Evolutionary conservation across 257 asterid species (phyloP), one percentile per base, ranked within the genome.

Genomic region (Solanum pimpinellifolium): DNA sequence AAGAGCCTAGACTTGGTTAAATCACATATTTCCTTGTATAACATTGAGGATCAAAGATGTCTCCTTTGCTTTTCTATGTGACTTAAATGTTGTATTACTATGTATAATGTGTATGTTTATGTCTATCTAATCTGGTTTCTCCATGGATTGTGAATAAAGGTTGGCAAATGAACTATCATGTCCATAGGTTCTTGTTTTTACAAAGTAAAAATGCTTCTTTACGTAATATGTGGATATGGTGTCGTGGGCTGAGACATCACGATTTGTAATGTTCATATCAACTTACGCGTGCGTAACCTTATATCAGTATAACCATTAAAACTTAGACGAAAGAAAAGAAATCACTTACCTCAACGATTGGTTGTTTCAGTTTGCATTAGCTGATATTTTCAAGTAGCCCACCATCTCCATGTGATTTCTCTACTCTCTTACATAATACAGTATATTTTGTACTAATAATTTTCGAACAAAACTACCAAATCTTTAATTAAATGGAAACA

Each of bases 1-100:
- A 62, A 1, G 87, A 91, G 33, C 96, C 97, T 31, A 87, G 8
- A 23, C 87, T 89, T 75, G 95, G 96, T 86, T 93, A 91, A 86
- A 9, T 39, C 82, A 66, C 2, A 31, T 73, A 73, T 78, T 78
- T 47, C n/a, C 18, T 46, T 78, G 66, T 78, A 1, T 20, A 46
- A 81, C 20, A 49, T 29, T 49, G 29, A 81, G 42, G 31, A 81
- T 81, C 65, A 56, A 18, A 35, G 14, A 14, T 44, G 14, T 33
- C 16, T 46, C 12, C 15, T 47, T 52, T 81, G 29, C 6, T 81
- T 46, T 29, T 47, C 85, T 5, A 2, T 81, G 6, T 81, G 21
- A 81, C 49, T 31, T 49, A 49, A 49, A 49, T 49, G 68, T 3
- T 47, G 44, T 9, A 2, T 35, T 10, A 47, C 20, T 47, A 18